Base-by-base conservation (phyloP, 1,284 basidiomycete genomes). In the Mycosarcoma maydis region DNA sequence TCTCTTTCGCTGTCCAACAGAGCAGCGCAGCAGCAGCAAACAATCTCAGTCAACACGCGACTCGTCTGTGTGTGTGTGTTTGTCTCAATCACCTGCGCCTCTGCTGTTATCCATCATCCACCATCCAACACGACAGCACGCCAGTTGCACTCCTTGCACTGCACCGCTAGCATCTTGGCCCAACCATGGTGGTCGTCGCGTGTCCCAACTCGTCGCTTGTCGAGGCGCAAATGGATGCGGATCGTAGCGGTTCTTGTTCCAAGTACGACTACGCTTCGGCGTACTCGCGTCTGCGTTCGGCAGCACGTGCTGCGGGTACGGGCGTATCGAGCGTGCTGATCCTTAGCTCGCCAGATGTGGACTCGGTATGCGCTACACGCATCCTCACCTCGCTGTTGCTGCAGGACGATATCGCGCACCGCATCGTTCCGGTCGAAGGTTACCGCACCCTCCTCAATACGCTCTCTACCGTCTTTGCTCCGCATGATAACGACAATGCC, bases 381-480 rank as follows among this genome's bases (percentile, higher is more conserved):
- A 94, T 98, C 86, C 87, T 98, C 40, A 89, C 90, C n/a, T 89
- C 89, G 32, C 85, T 98, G 19, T 88, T 98, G 83, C 90, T 89
- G 69, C 91, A 95, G 72, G 96, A 98, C 85, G 93, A 96, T 75
- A 88, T 98, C 20, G 90, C 91, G 78, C 90, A 96, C 83, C 88
- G 92, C 38, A 88, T 94, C 62, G 89, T 94, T 20, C 95, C 95
- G n/a, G 89, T 98, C 1, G 90, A 92, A 24, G 93, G 94, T 1
- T 90, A 92, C 70, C 32, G 44, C 0, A 49, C 66, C 16, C 53
- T 75, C 13, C 58, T 67, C 27, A n/a, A 30, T 22, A 57, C 71
- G 1, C 58, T 73, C 8, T 33, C 44, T 9, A 49, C 60, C 17
- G 68, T 62, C 20, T 68, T 72, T 20, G 52, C 72, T 1, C 41